phyloP scores from a whole-genome alignment of 108 stramenopile species.

The Cyclotella sp. region DNA sequence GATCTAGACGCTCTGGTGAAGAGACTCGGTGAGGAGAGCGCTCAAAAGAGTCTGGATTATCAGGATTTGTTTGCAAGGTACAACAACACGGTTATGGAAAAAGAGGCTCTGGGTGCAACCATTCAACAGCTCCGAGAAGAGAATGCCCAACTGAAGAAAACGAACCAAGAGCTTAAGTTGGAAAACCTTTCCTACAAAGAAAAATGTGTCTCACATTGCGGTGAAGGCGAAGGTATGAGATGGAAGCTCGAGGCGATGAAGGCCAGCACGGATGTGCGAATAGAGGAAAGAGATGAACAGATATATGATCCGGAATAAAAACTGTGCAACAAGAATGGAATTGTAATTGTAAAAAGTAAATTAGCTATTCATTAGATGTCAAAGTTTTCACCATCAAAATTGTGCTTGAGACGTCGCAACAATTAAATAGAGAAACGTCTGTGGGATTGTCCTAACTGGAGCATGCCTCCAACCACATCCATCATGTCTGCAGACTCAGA shows the following conservation, averaged over 20 bases:
- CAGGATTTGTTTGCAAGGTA: neutral
- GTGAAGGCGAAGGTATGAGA: neutral
- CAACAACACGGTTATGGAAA: neutral
- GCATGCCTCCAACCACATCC: too few relatives aligned
- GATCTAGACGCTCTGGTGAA: neutral
- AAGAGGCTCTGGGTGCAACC: neutral
- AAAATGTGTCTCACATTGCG: neutral
- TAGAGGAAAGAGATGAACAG: neutral
- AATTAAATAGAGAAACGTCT: too few relatives aligned
- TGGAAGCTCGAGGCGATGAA: neutral
- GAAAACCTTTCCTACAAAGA: neutral
- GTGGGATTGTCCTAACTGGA: too few relatives aligned
- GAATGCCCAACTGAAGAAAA: neutral
- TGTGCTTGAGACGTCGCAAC: too few relatives aligned
- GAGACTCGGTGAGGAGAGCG: neutral
- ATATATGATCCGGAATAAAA: neutral
- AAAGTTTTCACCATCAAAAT: too few relatives aligned
- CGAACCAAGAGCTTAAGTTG: neutral
- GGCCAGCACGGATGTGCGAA: neutral
- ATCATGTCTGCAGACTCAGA: too few relatives aligned
- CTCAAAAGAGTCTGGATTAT: neutral
- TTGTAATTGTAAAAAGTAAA: too few relatives aligned
- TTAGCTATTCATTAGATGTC: too few relatives aligned
- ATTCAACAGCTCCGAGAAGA: conserved; percentile 2
- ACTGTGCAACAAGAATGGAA: too few relatives aligned